Percentiles rank a stretch among this genome's conserved stretches.
These are phyloP conservation scores for Leccinellum rugosiceps DNA, from an alignment of 768 basidiomycete genomes.

Conservation along the genomic window DNA sequence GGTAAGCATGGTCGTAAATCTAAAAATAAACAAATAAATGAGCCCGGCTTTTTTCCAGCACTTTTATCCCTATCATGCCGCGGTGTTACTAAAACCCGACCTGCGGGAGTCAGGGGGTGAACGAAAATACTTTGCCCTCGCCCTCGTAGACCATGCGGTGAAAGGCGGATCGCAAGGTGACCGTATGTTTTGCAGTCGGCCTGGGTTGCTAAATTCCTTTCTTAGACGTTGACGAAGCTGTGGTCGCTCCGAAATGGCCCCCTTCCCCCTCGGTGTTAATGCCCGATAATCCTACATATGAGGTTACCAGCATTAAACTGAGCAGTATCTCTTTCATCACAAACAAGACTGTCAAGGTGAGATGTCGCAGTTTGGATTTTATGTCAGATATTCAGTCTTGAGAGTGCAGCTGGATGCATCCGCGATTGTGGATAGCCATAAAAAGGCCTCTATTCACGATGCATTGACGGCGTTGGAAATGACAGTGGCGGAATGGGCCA, in stretches of 20 bases:
- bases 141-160: constrained; percentile 60
- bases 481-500: constrained; percentile 56
- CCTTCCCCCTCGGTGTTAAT: constrained; percentile 46
- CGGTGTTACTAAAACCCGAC: constrained; percentile 66
- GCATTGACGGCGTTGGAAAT: constrained; percentile 48
- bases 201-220: background rate
- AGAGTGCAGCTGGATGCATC: constrained; percentile 61
- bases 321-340: constrained; percentile 78
- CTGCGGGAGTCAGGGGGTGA: constrained; percentile 48
- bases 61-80: constrained; percentile 66
- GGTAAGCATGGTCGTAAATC: constrained; percentile 43
- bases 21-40: background rate
- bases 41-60: constrained; percentile 47
- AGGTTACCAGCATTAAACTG: constrained; percentile 61
- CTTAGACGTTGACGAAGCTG: constrained; percentile 55
- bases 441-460: constrained; percentile 59
- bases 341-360: constrained; percentile 76
- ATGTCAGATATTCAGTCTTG: background rate
- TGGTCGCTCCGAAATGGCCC: constrained; percentile 78
- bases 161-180: constrained; percentile 56
- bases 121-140: constrained; percentile 65
- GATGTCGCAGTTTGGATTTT: constrained; percentile 33
- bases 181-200: background rate
- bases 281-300: constrained; percentile 57
- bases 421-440: constrained; percentile 62